Conservation (phyloP, 208 protist genomes). For the Trichomonas tenax region DNA sequence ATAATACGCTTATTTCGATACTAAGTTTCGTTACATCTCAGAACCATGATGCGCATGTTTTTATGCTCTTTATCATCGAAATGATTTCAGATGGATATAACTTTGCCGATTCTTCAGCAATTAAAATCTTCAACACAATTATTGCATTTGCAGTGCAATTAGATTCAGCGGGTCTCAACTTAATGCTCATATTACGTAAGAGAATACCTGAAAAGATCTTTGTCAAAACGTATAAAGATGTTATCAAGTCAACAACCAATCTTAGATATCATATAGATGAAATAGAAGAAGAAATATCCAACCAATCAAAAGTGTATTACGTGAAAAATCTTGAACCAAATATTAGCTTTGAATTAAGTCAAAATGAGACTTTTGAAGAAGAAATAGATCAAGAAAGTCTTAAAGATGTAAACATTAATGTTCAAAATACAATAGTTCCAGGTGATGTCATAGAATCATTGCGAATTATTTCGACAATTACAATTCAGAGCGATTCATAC, state of each 20-base stretch:
- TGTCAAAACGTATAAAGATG: neutral
- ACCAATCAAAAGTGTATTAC: neutral
- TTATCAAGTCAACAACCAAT: neutral
- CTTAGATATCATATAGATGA: neutral
- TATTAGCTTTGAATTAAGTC: neutral
- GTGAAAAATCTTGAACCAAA: neutral
- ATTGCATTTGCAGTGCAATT: neutral
- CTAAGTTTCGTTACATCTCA: neutral
- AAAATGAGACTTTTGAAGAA: neutral
- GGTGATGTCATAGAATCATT: neutral
- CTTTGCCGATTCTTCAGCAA: neutral
- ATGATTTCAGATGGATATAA: neutral
- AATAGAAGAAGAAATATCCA: neutral
- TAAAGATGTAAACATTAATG: neutral
- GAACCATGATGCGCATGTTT: neutral
- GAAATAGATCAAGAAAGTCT: neutral
- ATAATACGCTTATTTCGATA: neutral
- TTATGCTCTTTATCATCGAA: neutral
- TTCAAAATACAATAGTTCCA: neutral
- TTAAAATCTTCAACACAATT: neutral
- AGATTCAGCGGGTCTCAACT: neutral
- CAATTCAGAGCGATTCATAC: neutral
- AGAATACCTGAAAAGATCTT: neutral
- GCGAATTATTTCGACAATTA: neutral
- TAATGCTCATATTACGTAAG: neutral